Conservation (phyloP, 2,329 filamentous ascomycete genomes). For the Penicillium sp. region DNA sequence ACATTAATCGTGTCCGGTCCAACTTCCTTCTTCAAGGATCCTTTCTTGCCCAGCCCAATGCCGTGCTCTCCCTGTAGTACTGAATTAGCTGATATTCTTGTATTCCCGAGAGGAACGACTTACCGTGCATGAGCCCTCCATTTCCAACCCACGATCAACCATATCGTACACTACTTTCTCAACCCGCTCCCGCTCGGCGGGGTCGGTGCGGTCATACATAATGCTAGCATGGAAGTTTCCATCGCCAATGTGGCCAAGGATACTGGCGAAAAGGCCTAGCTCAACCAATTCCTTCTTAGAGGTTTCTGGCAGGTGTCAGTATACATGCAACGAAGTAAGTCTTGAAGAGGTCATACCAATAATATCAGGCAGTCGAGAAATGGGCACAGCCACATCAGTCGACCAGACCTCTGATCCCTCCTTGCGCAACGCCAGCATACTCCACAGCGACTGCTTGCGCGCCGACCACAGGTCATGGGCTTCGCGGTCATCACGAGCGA, state of each 20-base stretch:
- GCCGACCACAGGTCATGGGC: conserved; percentile 60
- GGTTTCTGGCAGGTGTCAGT: conserved; percentile 56
- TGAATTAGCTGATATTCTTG: conserved; percentile 6
- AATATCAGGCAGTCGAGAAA: conserved; percentile 62
- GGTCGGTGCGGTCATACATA: conserved; percentile 73
- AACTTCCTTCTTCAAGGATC: conserved; percentile 73
- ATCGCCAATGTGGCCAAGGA: conserved; percentile 87
- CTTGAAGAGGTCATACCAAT: conserved; percentile 47
- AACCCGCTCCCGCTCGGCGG: conserved; percentile 70
- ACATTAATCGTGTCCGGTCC: conserved; percentile 76
- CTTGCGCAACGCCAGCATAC: conserved; percentile 57
- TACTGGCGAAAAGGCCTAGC: conserved; percentile 80
- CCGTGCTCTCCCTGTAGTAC: conserved; percentile 70
- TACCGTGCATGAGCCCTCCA: conserved; percentile 86
- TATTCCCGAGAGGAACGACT: background rate
- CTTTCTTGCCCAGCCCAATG: conserved; percentile 83
- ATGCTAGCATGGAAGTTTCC: conserved; percentile 95
- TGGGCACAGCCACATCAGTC: conserved; percentile 61
- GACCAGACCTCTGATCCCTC: conserved; percentile 61
- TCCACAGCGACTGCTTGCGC: conserved; percentile 61
- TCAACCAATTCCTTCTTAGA: conserved; percentile 88
- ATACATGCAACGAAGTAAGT: background rate
- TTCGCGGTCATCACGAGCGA: conserved; percentile 55
- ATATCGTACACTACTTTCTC: conserved; percentile 83
- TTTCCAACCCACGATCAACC: conserved; percentile 84